phyloP scores from a whole-genome alignment of 805 yeast genomes.

The Wilhelminamyces savonicus region DNA sequence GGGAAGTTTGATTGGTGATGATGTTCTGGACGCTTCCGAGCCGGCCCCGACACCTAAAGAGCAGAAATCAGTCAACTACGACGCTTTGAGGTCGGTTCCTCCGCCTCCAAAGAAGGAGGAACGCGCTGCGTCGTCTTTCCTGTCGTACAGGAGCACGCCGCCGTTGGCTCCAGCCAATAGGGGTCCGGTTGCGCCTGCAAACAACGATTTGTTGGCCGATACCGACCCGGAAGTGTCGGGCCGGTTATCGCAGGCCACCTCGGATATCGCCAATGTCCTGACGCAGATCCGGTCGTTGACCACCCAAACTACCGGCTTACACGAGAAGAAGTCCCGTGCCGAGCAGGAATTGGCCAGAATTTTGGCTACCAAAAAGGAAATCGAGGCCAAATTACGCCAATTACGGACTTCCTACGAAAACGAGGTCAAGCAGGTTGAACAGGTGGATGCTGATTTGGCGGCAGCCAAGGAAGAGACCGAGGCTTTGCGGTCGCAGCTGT shows the following conservation, averaged over 20 bases:
- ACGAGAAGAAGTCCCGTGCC: slow-evolving; percentile 66
- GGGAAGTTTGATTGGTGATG: slow-evolving; percentile 29
- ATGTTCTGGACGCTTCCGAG: slow-evolving; percentile 20
- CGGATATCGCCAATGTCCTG: slow-evolving; percentile 81
- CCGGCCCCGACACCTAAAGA: slow-evolving; percentile 9
- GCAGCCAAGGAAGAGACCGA: slow-evolving; percentile 62
- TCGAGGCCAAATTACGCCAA: slow-evolving; percentile 61
- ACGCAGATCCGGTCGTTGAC: slow-evolving; percentile 78
- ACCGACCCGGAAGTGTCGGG: slow-evolving; percentile 49
- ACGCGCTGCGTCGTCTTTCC: slow-evolving; percentile 4
- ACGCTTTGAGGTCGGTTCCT: slow-evolving; percentile 44
- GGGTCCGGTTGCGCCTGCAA: slow-evolving; percentile 4
- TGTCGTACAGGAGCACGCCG: neutral
- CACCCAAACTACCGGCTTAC: slow-evolving; percentile 63
- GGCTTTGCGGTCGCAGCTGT: slow-evolving; percentile 61
- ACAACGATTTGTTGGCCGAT: slow-evolving; percentile 52
- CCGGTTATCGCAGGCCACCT: slow-evolving; percentile 69
- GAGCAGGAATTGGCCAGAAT: slow-evolving; percentile 72
- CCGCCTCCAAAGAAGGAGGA: slow-evolving; percentile 30
- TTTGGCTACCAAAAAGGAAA: slow-evolving; percentile 59
- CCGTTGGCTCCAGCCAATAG: neutral
- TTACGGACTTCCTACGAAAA: slow-evolving; percentile 68
- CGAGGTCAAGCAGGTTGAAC: slow-evolving; percentile 70
- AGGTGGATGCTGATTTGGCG: slow-evolving; percentile 59
- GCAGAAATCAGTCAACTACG: slow-evolving; percentile 35